Evolutionary conservation across 208 protist species (phyloP).

Genomic region (Acanthamoeba healyi): DNA sequence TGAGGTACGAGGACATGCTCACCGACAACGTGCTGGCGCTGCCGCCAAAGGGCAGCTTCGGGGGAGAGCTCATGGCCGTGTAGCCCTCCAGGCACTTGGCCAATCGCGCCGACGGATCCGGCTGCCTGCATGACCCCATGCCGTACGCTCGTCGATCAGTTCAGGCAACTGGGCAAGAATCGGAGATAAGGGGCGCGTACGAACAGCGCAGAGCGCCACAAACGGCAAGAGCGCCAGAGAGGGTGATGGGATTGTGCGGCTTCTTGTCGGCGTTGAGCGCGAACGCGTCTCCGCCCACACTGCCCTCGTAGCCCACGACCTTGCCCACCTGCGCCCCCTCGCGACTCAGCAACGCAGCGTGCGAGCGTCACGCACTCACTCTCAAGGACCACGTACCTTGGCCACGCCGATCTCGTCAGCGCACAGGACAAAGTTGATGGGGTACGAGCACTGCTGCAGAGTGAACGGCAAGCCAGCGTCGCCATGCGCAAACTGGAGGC

Average conservation of each 20-base stretch:
- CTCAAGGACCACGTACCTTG: too few relatives aligned
- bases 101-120: neutral
- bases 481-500: neutral
- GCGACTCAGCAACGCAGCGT: too few relatives aligned
- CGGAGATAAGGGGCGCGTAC: too few relatives aligned
- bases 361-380: too few relatives aligned
- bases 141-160: too few relatives aligned
- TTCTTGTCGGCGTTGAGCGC: neutral
- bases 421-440: constrained; percentile 1
- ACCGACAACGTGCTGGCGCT: neutral
- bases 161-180: too few relatives aligned
- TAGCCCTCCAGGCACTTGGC: neutral
- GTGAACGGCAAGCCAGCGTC: neutral
- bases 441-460: neutral
- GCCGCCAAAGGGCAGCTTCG: neutral
- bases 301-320: neutral
- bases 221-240: neutral
- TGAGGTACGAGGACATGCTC: constrained; percentile 7
- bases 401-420: neutral
- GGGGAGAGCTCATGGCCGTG: neutral
- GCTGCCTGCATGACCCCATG: neutral
- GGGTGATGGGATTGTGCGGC: neutral
- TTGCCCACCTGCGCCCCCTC: neutral
- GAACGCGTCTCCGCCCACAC: neutral
- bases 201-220: neutral